Evolutionary conservation across 1,284 basidiomycete genomes (phyloP).

Genomic region (Stygiomarasmius scandens): DNA sequence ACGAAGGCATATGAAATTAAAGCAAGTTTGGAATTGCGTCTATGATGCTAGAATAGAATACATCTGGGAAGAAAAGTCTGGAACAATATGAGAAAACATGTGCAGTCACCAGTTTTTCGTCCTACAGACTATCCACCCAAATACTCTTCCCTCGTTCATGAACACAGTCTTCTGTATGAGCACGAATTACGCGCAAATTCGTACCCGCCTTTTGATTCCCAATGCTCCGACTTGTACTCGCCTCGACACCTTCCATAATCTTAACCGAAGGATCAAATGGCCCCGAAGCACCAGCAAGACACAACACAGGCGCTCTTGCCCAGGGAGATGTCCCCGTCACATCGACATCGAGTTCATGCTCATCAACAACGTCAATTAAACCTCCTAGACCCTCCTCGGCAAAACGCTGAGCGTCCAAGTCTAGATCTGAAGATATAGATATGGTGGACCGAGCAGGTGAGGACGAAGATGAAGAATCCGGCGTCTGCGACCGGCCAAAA

Average conservation of each 20-base stretch:
- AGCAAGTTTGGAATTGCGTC: too few relatives aligned
- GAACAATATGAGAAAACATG: too few relatives aligned
- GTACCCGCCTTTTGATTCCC: conserved; percentile 4
- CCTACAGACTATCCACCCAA: conserved; percentile 12
- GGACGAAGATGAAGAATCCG: not conserved
- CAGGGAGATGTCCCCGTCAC: not conserved
- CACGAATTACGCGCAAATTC: conserved; percentile 7
- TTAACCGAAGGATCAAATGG: not conserved
- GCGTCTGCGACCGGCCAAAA: not conserved
- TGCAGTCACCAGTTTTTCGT: too few relatives aligned
- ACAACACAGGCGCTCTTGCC: conserved; percentile 43
- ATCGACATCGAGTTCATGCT: conserved; percentile 36
- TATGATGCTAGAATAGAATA: too few relatives aligned
- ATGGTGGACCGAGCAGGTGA: not conserved
- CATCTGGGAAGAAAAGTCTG: too few relatives aligned
- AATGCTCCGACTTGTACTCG: not conserved
- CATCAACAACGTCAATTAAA: conserved; percentile 42
- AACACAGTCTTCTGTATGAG: conserved; percentile 38
- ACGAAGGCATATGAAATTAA: too few relatives aligned
- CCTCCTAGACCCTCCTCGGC: conserved; percentile 44
- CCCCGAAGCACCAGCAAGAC: conserved; percentile 41
- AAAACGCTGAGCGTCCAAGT: conserved; percentile 28
- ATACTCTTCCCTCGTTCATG: conserved; percentile 34
- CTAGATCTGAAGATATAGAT: conserved; percentile 8
- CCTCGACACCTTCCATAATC: not conserved